phyloP scores from a whole-genome alignment of 2,329 filamentous ascomycete genomes.

The Phyllosticta ampelicida region DNA sequence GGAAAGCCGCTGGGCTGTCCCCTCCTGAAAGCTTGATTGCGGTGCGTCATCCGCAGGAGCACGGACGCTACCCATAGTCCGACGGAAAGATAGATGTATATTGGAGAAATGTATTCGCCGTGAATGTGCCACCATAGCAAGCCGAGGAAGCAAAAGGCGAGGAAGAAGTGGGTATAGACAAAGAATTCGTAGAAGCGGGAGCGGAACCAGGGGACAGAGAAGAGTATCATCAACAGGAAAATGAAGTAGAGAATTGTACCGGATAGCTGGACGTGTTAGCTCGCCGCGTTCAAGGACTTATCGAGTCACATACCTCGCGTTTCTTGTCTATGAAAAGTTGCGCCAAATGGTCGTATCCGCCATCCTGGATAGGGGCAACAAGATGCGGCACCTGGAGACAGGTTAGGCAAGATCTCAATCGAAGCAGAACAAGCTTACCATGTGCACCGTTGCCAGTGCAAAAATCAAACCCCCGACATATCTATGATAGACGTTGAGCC shows the following conservation, averaged over 20 bases:
- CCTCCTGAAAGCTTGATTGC: conserved; percentile 11
- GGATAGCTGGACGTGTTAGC: conserved; percentile 9
- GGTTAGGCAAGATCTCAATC: neutral
- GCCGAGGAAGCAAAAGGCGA: conserved; percentile 16
- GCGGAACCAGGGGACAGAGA: conserved; percentile 20
- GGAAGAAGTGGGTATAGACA: conserved; percentile 17
- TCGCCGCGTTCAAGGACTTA: neutral
- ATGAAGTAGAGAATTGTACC: conserved; percentile 15
- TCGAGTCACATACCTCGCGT: conserved; percentile 11
- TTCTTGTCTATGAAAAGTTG: conserved; percentile 12
- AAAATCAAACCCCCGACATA: conserved; percentile 16
- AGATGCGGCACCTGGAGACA: conserved; percentile 16
- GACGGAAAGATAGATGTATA: conserved; percentile 19
- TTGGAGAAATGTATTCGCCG: conserved; percentile 16
- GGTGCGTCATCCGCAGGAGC: conserved; percentile 14
- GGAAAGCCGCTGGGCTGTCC: conserved; percentile 15
- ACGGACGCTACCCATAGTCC: conserved; percentile 14
- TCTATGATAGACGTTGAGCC: conserved; percentile 20
- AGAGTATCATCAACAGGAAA: conserved; percentile 15
- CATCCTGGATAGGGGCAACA: conserved; percentile 16
- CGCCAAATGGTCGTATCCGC: conserved; percentile 14
- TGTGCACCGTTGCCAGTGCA: conserved; percentile 17
- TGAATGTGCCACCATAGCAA: conserved; percentile 20
- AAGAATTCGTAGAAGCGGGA: conserved; percentile 18
- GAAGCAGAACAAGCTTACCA: conserved; percentile 8